A percentile compares a stretch with the other conserved stretches of the same genome.
These are phyloP conservation scores for Penicillium simplicissimum DNA, from an alignment of 495 filamentous ascomycete genomes.

Conservation along the genomic window DNA sequence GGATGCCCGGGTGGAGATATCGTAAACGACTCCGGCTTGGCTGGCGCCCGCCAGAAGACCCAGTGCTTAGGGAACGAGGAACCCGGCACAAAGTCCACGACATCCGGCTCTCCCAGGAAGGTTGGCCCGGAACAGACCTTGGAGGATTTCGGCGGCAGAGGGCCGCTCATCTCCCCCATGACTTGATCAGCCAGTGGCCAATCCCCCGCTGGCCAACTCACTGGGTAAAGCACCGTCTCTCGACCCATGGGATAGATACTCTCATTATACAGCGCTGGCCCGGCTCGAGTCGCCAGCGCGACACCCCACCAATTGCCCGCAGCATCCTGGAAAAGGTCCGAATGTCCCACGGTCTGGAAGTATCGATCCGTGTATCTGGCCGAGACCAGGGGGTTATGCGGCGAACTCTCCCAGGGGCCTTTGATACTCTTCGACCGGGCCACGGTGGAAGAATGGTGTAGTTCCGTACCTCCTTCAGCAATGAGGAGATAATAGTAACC, in stretches of 20 bases:
- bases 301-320: constrained; percentile 54
- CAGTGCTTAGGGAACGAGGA: constrained; percentile 19
- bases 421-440: constrained; percentile 54
- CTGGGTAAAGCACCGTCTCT: constrained; percentile 56
- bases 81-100: constrained; percentile 20
- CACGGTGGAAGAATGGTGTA: constrained; percentile 55
- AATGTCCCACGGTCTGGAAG: constrained; percentile 29
- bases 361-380: constrained; percentile 22
- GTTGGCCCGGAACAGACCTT: constrained; percentile 8
- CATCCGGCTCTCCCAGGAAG: constrained; percentile 18
- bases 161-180: constrained; percentile 17
- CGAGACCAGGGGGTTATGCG: constrained; percentile 21
- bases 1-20: constrained; percentile 18
- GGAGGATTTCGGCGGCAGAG: constrained; percentile 11
- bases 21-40: constrained; percentile 2
- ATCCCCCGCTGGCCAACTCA: constrained; percentile 44
- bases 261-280: constrained; percentile 21
- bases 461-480: constrained; percentile 64
- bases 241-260: constrained; percentile 58
- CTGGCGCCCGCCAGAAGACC: constrained; percentile 19
- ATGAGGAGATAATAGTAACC: constrained; percentile 59
- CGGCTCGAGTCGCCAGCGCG: constrained; percentile 46
- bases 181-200: constrained; percentile 34
- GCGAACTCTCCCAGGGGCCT: constrained; percentile 53
- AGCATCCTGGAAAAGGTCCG: constrained; percentile 42